Evolutionary conservation across 2,329 filamentous ascomycete species (phyloP).

Genomic region (Leptodontidium sp.): DNA sequence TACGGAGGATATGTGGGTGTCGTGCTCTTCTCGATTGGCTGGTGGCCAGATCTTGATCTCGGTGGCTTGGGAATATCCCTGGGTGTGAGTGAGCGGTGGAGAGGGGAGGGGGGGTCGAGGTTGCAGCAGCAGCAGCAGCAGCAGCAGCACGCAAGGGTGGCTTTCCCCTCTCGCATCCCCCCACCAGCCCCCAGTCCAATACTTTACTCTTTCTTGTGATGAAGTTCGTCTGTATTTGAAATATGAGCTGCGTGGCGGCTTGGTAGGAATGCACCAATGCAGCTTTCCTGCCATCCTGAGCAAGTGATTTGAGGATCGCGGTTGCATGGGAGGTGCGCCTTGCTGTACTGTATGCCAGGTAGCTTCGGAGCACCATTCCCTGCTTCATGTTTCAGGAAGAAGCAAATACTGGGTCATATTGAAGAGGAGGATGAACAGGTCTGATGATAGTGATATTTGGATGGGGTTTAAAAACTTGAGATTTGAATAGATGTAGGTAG

Average conservation of each 20-base stretch:
- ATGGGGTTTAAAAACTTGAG: not conserved
- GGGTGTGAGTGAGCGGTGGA: not conserved
- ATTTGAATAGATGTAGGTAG: constrained; percentile 1
- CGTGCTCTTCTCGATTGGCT: not conserved
- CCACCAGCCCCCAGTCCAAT: not conserved
- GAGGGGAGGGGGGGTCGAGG: not conserved
- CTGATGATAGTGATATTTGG: not conserved
- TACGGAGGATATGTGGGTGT: not conserved
- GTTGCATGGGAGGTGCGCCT: not conserved
- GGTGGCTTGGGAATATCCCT: not conserved
- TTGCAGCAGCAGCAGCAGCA: not conserved
- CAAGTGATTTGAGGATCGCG: constrained; percentile 9
- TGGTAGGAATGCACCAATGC: not conserved
- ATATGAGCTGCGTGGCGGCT: not conserved
- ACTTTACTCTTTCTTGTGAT: constrained; percentile 1
- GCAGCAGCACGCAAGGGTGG: constrained; percentile 3
- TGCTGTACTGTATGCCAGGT: not conserved
- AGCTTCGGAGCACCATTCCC: not conserved
- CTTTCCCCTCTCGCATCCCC: not conserved
- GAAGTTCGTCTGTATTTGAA: not conserved
- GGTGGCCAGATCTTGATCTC: constrained; percentile 2
- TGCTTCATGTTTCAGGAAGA: not conserved
- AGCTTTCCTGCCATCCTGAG: not conserved
- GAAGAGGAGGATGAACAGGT: not conserved
- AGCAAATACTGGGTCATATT: not conserved